A percentile compares a stretch with the other conserved stretches of the same genome.
Evolutionary conservation across 768 basidiomycete species (phyloP).

Genomic region (Termitomyces heimii): DNA sequence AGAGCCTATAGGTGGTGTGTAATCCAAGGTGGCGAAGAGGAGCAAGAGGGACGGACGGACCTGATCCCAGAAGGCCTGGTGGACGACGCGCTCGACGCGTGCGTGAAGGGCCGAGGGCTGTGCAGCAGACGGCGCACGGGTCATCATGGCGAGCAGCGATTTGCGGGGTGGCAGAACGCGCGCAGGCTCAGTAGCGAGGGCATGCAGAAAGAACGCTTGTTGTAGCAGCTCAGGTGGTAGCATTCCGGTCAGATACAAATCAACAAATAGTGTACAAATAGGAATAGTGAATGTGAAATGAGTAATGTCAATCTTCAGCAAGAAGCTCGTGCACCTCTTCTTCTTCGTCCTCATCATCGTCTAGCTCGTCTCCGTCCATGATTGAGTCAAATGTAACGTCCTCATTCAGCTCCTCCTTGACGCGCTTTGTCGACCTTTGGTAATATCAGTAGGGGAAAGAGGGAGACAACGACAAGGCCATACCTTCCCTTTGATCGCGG

Average conservation of each 20-base stretch:
- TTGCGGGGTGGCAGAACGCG: constrained; percentile 67
- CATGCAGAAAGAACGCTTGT: constrained; percentile 58
- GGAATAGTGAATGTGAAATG: background rate
- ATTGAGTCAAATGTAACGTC: constrained; percentile 38
- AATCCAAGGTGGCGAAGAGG: background rate
- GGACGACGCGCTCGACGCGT: constrained; percentile 47
- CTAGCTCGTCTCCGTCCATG: constrained; percentile 40
- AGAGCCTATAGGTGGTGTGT: constrained; percentile 35
- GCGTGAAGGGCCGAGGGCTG: constrained; percentile 21
- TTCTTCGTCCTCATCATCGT: constrained; percentile 42
- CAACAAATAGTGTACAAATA: background rate
- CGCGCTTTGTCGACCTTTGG: constrained; percentile 13
- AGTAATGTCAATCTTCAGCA: constrained; percentile 18
- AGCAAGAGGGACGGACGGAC: constrained; percentile 30
- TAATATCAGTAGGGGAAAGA: constrained; percentile 5
- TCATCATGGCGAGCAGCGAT: constrained; percentile 61
- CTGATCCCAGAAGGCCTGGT: constrained; percentile 72
- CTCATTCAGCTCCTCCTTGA: constrained; percentile 27
- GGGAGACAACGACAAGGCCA: background rate
- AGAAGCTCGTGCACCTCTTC: constrained; percentile 48
- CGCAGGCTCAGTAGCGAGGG: constrained; percentile 57
- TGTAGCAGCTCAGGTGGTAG: constrained; percentile 55
- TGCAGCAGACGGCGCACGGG: constrained; percentile 6
- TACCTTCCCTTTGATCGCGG: constrained; percentile 12
- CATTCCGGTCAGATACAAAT: constrained; percentile 7